Conservation (phyloP, 768 basidiomycete species). For the Lactarius akahatsu region DNA sequence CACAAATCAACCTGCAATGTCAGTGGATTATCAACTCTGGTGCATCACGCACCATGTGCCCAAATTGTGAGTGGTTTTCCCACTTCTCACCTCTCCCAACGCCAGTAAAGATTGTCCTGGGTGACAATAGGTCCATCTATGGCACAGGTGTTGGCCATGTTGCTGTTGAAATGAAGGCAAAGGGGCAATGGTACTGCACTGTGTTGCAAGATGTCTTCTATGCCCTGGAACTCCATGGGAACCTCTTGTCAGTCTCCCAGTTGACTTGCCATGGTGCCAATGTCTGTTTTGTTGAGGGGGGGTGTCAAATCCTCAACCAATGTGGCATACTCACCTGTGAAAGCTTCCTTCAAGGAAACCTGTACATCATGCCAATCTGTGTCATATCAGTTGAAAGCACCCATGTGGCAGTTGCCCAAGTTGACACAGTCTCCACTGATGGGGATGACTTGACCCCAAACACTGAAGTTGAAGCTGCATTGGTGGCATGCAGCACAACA, state of each 20-base stretch:
- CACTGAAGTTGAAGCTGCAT: too few relatives aligned
- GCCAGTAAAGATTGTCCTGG: conserved; percentile 17
- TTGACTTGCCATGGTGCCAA: conserved; percentile 12
- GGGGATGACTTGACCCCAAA: too few relatives aligned
- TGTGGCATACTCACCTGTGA: conserved; percentile 4
- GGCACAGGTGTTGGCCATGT: conserved; percentile 23
- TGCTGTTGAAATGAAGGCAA: neutral
- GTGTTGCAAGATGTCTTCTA: neutral
- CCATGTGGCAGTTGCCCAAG: too few relatives aligned
- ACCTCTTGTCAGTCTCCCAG: conserved; percentile 31
- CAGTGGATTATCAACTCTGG: conserved; percentile 30
- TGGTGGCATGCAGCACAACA: too few relatives aligned
- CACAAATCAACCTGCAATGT: neutral
- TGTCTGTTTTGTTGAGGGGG: conserved; percentile 18
- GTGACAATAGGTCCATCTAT: conserved; percentile 26
- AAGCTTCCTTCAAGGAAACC: conserved; percentile 9
- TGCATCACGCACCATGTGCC: conserved; percentile 28
- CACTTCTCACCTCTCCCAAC: neutral
- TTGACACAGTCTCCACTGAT: too few relatives aligned
- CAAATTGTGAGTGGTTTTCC: conserved; percentile 17
- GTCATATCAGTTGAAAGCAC: too few relatives aligned
- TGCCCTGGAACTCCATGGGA: conserved; percentile 30
- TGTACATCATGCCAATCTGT: conserved; percentile 25
- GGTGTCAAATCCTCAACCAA: conserved; percentile 16
- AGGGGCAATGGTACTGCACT: neutral